Evolutionary conservation across 2,329 filamentous ascomycete genomes (phyloP), one percentile per base, ranked within the genome.

Genomic region (Diaporthe sp.): DNA sequence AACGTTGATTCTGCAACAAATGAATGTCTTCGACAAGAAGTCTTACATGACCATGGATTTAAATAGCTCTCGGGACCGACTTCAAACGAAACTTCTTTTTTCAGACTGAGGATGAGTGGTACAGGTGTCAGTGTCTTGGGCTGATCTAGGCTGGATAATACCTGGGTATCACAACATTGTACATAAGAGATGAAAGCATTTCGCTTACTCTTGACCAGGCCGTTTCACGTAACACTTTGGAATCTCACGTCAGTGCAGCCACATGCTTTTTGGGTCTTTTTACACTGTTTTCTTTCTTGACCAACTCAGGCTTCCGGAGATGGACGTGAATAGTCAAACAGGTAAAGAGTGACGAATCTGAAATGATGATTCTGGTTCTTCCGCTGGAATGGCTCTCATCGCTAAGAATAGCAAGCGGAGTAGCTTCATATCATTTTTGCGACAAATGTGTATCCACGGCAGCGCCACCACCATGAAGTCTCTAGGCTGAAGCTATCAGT

Each of bases 1-100:
- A 10, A 65, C 1, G 10, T 8, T 0, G 25, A 4, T 3, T 13
- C 12, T 27, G 4, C 5, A 19, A 47, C 9, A 10, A 0, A 15
- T 63, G 25, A 19, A 10, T 4, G 39, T 8, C 15, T 32, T 12
- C 25, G 10, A 30, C 17, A 13, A 32, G 27, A 30, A 47, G 7
- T 2, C 9, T 15, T n/a, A 25, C 15, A 37, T 9, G 19, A 37
- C 8, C 7, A 4, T 15, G 39, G 22, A 5, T 44, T 44, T 44
- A 42, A 27, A 17, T 42, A 61, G 27, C 17, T 25, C 35, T 47
- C 25, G 1, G 17, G 9, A 25, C 2, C 10, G 3, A 17, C 17
- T 4, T n/a, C 25, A 44, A 15, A 32, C 15, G 27, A 13, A n/a
- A 15, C 25, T 32, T 13, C n/a, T 37, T 13, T 1, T 17, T 63